Evolutionary conservation across 73 alveolate genomes (phyloP), one percentile per base, ranked within the genome.

Genomic region (Paramecium primaurelia): DNA sequence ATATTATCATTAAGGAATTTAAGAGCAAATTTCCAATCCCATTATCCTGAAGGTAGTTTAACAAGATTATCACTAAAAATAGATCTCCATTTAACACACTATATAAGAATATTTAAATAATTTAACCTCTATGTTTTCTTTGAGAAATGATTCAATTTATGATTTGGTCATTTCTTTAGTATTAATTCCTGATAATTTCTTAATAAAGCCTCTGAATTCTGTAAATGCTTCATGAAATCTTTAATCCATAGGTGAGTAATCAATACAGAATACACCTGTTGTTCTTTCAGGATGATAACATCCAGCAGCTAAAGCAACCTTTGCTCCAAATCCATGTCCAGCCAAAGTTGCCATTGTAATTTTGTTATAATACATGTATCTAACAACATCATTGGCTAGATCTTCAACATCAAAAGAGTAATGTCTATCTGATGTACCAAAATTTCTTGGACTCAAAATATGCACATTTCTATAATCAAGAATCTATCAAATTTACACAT

Each of bases 301-400:
- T 37, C 97, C 98, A 60, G 97, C 92, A n/a, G 97, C 98, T 25
- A 93, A 73, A 44, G 98, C 98, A 34, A 96, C 96, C 94, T 94
- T 96, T 18, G 97, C 98, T 58, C 98, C 98, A 85, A 96, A 94
- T 59, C 98, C 98, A 86, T 96, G 98, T 36, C 98, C 98, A 11
- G 96, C 97, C 83, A 96, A 80, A 37, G 96, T 93, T 34, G 98
- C 98, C 95, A 94, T 58, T 3, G 97, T 89, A 77, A 96, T 91
- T 28, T 86, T 73, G 88, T 96, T 64, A 30, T 93, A 92, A 86
- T 96, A 96, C 98, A 96, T 96, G 49, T 71, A 96, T 93, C 98
- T 83, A 38, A 92, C 80, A 77, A 96, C 96, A 68, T 96, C 98
- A 30, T 85, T 84, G 51, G 97, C 92, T 86, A 95, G 71, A 77